Evolutionary conservation across 768 basidiomycete species (phyloP).

Genomic region (Collybia sp.): DNA sequence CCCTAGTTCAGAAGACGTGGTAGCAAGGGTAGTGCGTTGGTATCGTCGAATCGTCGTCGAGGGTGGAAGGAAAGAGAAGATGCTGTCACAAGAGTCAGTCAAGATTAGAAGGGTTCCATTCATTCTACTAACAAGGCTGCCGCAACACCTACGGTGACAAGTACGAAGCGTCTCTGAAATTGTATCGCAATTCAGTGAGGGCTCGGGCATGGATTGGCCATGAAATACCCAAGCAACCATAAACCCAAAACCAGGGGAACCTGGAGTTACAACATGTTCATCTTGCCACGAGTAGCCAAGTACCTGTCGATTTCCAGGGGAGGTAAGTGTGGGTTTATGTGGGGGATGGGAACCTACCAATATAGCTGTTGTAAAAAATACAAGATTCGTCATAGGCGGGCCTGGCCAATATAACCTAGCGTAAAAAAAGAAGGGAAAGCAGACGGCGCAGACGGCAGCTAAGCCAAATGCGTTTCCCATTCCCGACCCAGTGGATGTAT

Average conservation of each 20-base stretch:
- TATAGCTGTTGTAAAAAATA: conserved; percentile 59
- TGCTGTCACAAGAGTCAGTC: conserved; percentile 24
- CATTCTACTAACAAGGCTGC: conserved; percentile 62
- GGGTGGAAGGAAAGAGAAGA: conserved; percentile 73
- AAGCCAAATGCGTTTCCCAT: conserved; percentile 65
- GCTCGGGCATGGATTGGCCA: background rate
- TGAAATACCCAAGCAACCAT: conserved; percentile 67
- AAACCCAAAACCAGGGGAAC: conserved; percentile 55
- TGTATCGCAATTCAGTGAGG: too few species aligned
- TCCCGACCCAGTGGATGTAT: conserved; percentile 61
- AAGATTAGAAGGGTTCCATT: background rate
- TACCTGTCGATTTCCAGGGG: conserved; percentile 32
- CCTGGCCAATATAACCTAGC: conserved; percentile 72
- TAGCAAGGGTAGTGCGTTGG: conserved; percentile 66
- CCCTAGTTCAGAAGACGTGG: conserved; percentile 63
- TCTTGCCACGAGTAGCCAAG: conserved; percentile 75
- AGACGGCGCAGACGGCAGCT: conserved; percentile 60
- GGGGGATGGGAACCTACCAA: conserved; percentile 38
- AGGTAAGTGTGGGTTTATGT: background rate
- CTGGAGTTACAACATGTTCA: conserved; percentile 38
- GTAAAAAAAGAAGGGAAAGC: conserved; percentile 70
- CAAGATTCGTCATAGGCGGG: conserved; percentile 65
- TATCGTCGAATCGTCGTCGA: conserved; percentile 70
- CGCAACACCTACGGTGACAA: conserved; percentile 67
- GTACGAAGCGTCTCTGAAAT: conserved; percentile 56